Conservation (phyloP, 2,329 filamentous ascomycete genomes). For the Penicillium verrucosum region DNA sequence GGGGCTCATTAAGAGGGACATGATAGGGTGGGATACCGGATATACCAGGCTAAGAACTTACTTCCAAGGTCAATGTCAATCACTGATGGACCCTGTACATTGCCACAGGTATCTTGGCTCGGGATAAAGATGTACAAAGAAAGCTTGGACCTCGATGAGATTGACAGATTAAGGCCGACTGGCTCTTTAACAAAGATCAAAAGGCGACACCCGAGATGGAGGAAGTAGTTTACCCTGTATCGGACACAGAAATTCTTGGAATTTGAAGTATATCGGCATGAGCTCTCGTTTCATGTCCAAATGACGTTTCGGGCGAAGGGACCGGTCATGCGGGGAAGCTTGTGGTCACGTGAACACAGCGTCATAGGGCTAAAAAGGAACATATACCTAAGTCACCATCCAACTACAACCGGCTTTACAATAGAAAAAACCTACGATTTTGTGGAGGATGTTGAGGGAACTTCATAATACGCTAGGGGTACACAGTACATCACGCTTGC, state of each 20-base stretch:
- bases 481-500: slow-evolving; percentile 20
- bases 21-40: background rate
- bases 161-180: background rate
- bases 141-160: background rate
- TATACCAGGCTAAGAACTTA: slow-evolving; percentile 7
- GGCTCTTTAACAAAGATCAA: background rate
- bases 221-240: background rate
- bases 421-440: background rate
- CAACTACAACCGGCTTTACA: background rate
- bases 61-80: slow-evolving; percentile 3
- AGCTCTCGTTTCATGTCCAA: background rate
- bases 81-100: background rate
- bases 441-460: background rate
- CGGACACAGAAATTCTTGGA: slow-evolving; percentile 1
- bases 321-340: slow-evolving; percentile 8
- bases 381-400: background rate
- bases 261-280: slow-evolving; percentile 2
- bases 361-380: background rate
- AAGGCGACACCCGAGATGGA: background rate
- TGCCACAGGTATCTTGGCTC: background rate
- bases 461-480: slow-evolving; percentile 14
- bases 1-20: background rate
- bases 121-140: background rate
- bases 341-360: slow-evolving; percentile 1
- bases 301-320: slow-evolving; percentile 36